Evolutionary conservation across 352 stramenopile genomes (phyloP).

Genomic region (Pythium pyrilobum): DNA sequence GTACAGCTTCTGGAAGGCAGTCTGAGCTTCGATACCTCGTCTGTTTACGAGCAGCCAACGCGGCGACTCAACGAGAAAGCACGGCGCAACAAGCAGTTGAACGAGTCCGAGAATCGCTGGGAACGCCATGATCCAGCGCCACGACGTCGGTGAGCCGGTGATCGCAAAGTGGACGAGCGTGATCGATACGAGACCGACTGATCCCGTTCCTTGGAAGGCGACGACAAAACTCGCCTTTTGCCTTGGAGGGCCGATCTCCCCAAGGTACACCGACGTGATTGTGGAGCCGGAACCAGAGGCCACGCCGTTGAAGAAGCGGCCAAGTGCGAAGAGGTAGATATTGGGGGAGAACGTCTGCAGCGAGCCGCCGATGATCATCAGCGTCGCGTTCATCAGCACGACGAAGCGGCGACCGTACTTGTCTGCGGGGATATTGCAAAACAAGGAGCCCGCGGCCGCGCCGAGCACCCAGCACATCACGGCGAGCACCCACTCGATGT

Average conservation of each 20-base stretch:
- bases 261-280: slow-evolving; percentile 31
- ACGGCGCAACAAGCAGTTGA: slow-evolving; percentile 21
- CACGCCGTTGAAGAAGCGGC: slow-evolving; percentile 33
- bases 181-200: slow-evolving; percentile 29
- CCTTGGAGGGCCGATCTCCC: slow-evolving; percentile 28
- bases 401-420: slow-evolving; percentile 30
- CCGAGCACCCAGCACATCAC: slow-evolving; percentile 39
- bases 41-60: slow-evolving; percentile 31
- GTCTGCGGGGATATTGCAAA: slow-evolving; percentile 27
- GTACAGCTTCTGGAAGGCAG: slow-evolving; percentile 30
- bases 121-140: slow-evolving; percentile 37
- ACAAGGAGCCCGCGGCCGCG: slow-evolving; percentile 26
- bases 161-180: slow-evolving; percentile 32
- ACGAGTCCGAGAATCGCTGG: slow-evolving; percentile 24
- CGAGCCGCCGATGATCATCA: slow-evolving; percentile 32
- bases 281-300: slow-evolving; percentile 29
- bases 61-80: slow-evolving; percentile 29
- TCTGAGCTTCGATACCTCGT: slow-evolving; percentile 18
- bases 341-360: slow-evolving; percentile 32
- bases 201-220: slow-evolving; percentile 26
- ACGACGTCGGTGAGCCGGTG: slow-evolving; percentile 21
- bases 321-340: slow-evolving; percentile 35
- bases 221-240: slow-evolving; percentile 36
- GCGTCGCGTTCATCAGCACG: slow-evolving; percentile 22
- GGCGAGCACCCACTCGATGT: slow-evolving; percentile 28